Conservation (phyloP, 2,329 filamentous ascomycete species). For the Tolypocladium ovalisporum region DNA sequence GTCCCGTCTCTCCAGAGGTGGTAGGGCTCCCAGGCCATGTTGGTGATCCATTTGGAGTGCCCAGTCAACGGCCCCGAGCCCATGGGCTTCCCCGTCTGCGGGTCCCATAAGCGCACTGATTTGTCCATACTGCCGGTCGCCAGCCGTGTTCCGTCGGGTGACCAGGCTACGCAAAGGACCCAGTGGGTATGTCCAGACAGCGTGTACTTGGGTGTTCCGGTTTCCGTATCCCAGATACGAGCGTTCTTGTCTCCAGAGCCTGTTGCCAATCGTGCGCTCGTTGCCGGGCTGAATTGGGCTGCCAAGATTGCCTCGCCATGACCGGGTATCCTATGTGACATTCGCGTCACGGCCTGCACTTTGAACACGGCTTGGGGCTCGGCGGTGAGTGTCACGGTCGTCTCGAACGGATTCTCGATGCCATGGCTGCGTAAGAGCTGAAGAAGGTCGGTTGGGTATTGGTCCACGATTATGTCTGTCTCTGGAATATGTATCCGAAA, state of each 20-base stretch:
- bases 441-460: slow-evolving; percentile 44
- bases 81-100: slow-evolving; percentile 64
- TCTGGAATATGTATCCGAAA: slow-evolving; percentile 49
- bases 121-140: slow-evolving; percentile 93
- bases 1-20: slow-evolving; percentile 68
- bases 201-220: slow-evolving; percentile 77
- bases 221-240: slow-evolving; percentile 89
- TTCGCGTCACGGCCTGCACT: slow-evolving; percentile 83
- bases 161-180: slow-evolving; percentile 83
- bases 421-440: slow-evolving; percentile 44
- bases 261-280: slow-evolving; percentile 69
- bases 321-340: slow-evolving; percentile 77
- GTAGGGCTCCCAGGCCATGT: slow-evolving; percentile 86
- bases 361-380: slow-evolving; percentile 87
- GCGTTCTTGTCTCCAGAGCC: slow-evolving; percentile 88
- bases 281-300: slow-evolving; percentile 73
- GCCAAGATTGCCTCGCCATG: slow-evolving; percentile 87
- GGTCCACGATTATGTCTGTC: slow-evolving; percentile 41
- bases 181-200: slow-evolving; percentile 80
- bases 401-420: slow-evolving; percentile 47
- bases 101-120: slow-evolving; percentile 81
- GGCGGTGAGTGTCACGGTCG: slow-evolving; percentile 42
- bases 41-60: slow-evolving; percentile 82
- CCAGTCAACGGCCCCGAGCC: slow-evolving; percentile 60
- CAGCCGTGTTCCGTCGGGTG: slow-evolving; percentile 68